Base-by-base conservation (phyloP, 2,329 filamentous ascomycete species). In the Aspergillus tubingensis region DNA sequence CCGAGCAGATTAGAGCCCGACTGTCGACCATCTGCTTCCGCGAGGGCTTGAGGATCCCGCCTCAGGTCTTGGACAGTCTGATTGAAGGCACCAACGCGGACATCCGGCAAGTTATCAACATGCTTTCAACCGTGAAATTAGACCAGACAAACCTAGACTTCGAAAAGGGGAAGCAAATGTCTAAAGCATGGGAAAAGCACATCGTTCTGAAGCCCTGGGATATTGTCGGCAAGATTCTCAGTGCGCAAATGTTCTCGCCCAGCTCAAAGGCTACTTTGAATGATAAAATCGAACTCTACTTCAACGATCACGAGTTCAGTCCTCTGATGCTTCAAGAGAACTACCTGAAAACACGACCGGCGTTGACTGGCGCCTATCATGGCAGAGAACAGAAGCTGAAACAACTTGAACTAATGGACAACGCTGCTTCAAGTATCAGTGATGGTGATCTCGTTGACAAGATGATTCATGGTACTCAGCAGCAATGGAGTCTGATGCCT, bases 321-420 rank as follows among this genome's bases (percentile, higher is more conserved):
- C 95, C 89, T 72, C 82, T 99, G 56, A 98, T 99, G 95, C 88
- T 99, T 50, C 95, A 99, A 74, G 96, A 99, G 76, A 99, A 99
- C 73, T 99, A 99, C 69, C 83, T 99, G 11, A 89, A 87, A 64
- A 92, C 92, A 2, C 91, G 88, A 62, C 95, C 95, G 3, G 83
- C 88, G 62, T 82, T 80, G 11, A 80, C 91, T 3, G 84, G 81
- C 62, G 82, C 81, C 19, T 89, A 88, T 72, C 82, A 81, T 41
- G 86, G 85, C 60, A 87, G 86, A 64, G 89, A 94, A 74, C 84
- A 88, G 64, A 89, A 86, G 27, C 80, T 97, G 57, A 96, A 96
- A 75, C 80, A 87, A n/a, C 83, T 99, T 7, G 92, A 98, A 75
- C 81, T 98, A 7, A 86, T 89, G 21, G 93, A 96, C 65, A 86